These are phyloP conservation scores for Magnusiomyces ingens DNA, from an alignment of 1,139 yeast genomes.

Conservation along the genomic window DNA sequence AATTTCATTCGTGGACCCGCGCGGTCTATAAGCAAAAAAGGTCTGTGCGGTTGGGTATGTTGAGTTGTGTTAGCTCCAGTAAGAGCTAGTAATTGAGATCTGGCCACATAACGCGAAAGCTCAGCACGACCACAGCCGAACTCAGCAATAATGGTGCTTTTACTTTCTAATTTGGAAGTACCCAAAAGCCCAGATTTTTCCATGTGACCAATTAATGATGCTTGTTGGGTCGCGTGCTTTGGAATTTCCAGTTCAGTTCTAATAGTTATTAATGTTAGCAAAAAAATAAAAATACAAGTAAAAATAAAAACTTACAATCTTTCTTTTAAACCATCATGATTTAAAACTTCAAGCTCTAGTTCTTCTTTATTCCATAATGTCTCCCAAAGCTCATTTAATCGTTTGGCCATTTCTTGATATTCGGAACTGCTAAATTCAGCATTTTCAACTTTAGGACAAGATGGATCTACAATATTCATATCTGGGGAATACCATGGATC, in stretches of 20 bases:
- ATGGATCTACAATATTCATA: conserved; percentile 32
- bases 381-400: conserved; percentile 28
- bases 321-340: conserved; percentile 31
- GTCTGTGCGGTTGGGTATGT: conserved; percentile 18
- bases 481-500: conserved; percentile 44
- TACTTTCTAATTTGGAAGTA: background rate
- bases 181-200: conserved; percentile 40
- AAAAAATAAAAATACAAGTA: background rate
- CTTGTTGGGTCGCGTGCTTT: conserved; percentile 79
- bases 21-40: conserved; percentile 66
- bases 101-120: conserved; percentile 59
- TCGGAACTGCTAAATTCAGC: conserved; percentile 6
- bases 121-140: conserved; percentile 93
- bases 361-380: conserved; percentile 13
- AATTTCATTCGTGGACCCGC: conserved; percentile 73
- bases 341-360: conserved; percentile 17
- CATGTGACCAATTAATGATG: conserved; percentile 70
- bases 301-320: conserved; percentile 32
- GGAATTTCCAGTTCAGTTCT: conserved; percentile 43
- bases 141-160: conserved; percentile 47
- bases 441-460: background rate
- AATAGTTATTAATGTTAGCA: background rate
- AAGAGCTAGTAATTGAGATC: conserved; percentile 34
- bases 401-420: conserved; percentile 33
- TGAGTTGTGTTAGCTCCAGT: background rate